A percentile compares a stretch with the other conserved stretches of the same genome.
phyloP scores from a whole-genome alignment of 768 basidiomycete species.

The Brasilioporus rufonigricans region DNA sequence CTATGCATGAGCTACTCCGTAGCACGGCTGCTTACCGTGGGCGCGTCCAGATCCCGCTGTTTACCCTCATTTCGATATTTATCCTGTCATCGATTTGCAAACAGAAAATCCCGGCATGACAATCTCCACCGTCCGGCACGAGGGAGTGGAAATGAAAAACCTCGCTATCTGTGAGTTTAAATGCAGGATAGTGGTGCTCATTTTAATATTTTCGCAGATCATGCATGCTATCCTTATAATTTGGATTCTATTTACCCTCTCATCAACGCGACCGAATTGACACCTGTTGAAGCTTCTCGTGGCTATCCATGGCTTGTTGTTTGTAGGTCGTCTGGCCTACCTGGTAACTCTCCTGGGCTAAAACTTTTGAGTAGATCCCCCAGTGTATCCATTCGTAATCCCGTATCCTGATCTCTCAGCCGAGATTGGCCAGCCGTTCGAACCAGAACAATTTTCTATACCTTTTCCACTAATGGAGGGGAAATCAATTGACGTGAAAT shows the following conservation, averaged over 20 bases:
- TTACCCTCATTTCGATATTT: conserved; percentile 44
- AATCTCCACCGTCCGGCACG: not conserved
- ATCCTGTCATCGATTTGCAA: conserved; percentile 27
- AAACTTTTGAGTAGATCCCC: conserved; percentile 16
- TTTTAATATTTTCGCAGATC: conserved; percentile 27
- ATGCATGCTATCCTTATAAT: conserved; percentile 40
- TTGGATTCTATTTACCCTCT: conserved; percentile 37
- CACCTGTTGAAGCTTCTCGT: conserved; percentile 9
- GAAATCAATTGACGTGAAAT: conserved; percentile 11
- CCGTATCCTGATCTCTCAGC: conserved; percentile 12
- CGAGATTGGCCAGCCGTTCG: not conserved
- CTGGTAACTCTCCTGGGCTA: not conserved
- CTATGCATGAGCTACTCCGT: not conserved
- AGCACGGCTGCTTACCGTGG: conserved; percentile 13
- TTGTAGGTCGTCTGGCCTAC: conserved; percentile 28
- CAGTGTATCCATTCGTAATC: conserved; percentile 22
- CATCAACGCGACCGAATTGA: not conserved
- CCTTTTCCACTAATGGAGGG: not conserved
- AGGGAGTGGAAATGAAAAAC: conserved; percentile 5
- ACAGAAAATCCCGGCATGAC: not conserved
- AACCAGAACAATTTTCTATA: not conserved
- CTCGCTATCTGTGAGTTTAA: conserved; percentile 35
- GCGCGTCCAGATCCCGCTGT: conserved; percentile 34
- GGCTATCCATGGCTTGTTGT: conserved; percentile 38
- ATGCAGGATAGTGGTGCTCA: too few species aligned